A percentile compares a stretch with the other conserved stretches of the same genome.
Conservation (phyloP, 768 basidiomycete species). For the Dacryopinax spathularia region DNA sequence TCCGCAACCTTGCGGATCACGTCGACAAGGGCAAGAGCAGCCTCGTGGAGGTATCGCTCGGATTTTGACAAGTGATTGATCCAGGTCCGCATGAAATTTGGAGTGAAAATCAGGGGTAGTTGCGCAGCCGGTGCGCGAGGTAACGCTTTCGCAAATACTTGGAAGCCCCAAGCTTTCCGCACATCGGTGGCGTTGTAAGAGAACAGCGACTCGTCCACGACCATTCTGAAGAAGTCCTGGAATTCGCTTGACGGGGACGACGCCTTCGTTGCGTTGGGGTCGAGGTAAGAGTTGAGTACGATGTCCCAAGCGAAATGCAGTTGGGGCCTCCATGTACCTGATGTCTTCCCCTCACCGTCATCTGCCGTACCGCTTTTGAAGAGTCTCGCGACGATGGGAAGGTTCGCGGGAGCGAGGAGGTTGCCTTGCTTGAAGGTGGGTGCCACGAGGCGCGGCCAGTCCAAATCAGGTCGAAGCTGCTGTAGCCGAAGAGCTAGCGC, state of each 20-base stretch:
- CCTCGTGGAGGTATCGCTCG: constrained; percentile 82
- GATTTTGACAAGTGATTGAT: constrained; percentile 84
- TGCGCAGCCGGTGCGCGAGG: constrained; percentile 47
- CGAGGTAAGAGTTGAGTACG: constrained; percentile 62
- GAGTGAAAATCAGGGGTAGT: constrained; percentile 79
- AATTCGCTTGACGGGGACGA: constrained; percentile 31
- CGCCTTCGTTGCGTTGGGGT: constrained; percentile 23
- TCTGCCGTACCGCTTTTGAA: constrained; percentile 48
- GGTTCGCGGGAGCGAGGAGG: constrained; percentile 55
- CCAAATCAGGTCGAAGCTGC: constrained; percentile 38
- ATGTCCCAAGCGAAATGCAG: constrained; percentile 85
- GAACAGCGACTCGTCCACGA: constrained; percentile 87
- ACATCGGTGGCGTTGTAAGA: constrained; percentile 68
- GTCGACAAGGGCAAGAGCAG: constrained; percentile 50
- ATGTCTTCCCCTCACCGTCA: constrained; percentile 32
- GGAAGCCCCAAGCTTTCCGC: constrained; percentile 94
- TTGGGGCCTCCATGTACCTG: constrained; percentile 66
- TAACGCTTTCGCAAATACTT: constrained; percentile 69
- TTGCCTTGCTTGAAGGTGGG: constrained; percentile 67
- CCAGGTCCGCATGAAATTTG: constrained; percentile 92
- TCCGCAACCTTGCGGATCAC: constrained; percentile 64
- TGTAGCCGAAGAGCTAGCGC: constrained; percentile 65
- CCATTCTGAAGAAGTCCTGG: constrained; percentile 79
- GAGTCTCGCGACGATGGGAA: constrained; percentile 56
- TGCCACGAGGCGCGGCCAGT: constrained; percentile 51